These are phyloP conservation scores for Quercus lobata DNA, from an alignment of 331 rosid species.

Conservation along the genomic window DNA sequence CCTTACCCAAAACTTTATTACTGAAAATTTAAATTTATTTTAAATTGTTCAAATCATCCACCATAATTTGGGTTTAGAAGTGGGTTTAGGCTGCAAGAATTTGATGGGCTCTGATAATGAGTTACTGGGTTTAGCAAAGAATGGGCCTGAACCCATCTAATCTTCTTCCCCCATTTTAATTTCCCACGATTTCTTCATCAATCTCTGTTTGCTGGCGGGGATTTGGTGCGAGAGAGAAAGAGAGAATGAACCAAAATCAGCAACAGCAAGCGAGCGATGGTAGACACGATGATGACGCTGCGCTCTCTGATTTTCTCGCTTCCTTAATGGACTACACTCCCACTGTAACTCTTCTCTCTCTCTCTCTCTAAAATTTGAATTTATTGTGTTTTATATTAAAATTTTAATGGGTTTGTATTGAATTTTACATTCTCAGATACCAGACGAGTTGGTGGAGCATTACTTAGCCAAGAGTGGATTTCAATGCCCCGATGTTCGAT, in stretches of 20 bases:
- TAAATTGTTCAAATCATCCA: no score
- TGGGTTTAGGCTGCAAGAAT: no score
- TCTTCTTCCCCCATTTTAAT: no score
- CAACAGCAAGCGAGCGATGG: slow-evolving; percentile 51
- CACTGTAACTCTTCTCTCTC: slow-evolving; percentile 39
- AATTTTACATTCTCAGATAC: slow-evolving; percentile 44
- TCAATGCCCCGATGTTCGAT: slow-evolving; percentile 91
- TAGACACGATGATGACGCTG: slow-evolving; percentile 71
- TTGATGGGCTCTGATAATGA: no score
- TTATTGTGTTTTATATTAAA: not conserved
- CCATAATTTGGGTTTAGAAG: no score
- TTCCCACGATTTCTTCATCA: no score
- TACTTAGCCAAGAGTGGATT: slow-evolving; percentile 88
- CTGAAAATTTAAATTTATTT: no score
- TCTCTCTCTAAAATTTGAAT: not conserved
- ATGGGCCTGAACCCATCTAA: no score
- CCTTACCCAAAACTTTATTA: no score
- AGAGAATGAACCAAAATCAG: slow-evolving; percentile 42
- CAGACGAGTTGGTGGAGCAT: slow-evolving; percentile 94
- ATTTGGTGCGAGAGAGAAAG: not conserved
- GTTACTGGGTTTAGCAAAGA: no score
- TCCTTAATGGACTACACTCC: slow-evolving; percentile 81
- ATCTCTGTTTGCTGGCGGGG: no score
- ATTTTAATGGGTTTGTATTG: not conserved
- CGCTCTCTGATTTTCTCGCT: slow-evolving; percentile 75